Evolutionary conservation across 2,329 filamentous ascomycete species (phyloP), one percentile per base, ranked within the genome.

Genomic region (Trichoderma pleuroti): DNA sequence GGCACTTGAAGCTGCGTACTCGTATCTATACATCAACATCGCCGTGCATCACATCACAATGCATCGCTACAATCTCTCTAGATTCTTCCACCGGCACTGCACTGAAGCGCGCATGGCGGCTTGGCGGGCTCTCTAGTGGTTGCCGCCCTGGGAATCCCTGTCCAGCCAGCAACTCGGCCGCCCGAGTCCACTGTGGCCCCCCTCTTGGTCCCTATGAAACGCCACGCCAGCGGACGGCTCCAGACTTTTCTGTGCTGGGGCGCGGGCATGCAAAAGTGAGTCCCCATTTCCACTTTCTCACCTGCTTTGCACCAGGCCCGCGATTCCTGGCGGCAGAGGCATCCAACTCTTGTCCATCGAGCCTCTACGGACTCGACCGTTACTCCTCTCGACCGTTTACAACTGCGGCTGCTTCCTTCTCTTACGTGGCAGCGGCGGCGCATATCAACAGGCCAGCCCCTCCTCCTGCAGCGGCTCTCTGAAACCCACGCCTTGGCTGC

Each of bases 111-210:
- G 57, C 46, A n/a, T n/a, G n/a, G 49, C 64, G 52, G 49, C 64
- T 57, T 42, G 64, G 64, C 64, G 34, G 34, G 54, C 56, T 24
- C 54, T 61, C 60, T 57, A 68, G 54, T 68, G 65, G 65, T 68
- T 68, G 65, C 65, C 65, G 56, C 8, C 36, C 56, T 61, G 56
- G 65, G 36, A 52, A 60, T 61, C 65, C 65, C 56, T 68, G 65
- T 68, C 39, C 24, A 42, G 46, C 56, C 56, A 59, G 60, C 21
- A 21, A 63, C 42, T 46, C 60, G n/a, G 16, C 49, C 26, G 52
- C 46, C 28, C 49, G 54, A n/a, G 12, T n/a, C 14, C 65, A 54
- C 54, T 57, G 54, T 59, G 56, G 30, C 24, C 56, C 59, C 59
- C 59, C 59, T 42, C 59, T 39, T 39, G 21, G 14, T 32, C 28